A percentile compares a stretch with the other conserved stretches of the same genome.
Conservation (phyloP, 176 grass and related monocot genomes). For the Chrysopogon serrulatus region DNA sequence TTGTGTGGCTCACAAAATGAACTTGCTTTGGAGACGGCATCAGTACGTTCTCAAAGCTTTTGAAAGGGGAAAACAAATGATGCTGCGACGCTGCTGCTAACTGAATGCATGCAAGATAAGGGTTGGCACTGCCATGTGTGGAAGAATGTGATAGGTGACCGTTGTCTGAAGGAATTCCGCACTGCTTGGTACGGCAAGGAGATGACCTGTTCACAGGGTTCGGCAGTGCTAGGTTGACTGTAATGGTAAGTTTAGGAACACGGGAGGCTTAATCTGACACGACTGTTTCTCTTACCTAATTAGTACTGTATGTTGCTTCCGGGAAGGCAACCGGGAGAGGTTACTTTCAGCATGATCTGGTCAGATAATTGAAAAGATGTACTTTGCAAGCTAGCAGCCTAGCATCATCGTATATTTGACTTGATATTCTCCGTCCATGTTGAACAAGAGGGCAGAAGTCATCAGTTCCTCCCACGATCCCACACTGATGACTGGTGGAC, state of each 20-base stretch:
- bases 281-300: background rate
- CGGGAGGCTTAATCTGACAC: background rate
- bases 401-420: background rate
- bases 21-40: constrained; percentile 12
- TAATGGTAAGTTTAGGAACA: background rate
- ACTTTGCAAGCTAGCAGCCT: background rate
- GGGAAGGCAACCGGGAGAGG: background rate
- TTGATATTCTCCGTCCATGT: background rate
- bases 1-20: constrained; percentile 5
- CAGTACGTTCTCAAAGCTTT: background rate
- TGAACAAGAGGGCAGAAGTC: background rate
- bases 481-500: background rate
- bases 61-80: background rate
- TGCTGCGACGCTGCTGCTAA: background rate
- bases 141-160: background rate
- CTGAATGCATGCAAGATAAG: background rate
- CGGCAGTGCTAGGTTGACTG: background rate
- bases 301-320: background rate
- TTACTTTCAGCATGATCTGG: background rate
- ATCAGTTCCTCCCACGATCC: background rate
- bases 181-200: background rate
- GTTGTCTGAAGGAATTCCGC: background rate
- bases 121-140: background rate
- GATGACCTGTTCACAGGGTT: background rate
- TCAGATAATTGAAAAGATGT: background rate